A percentile compares a stretch with the other conserved stretches of the same genome.
phyloP scores from a whole-genome alignment of 2,329 filamentous ascomycete species.

The Hypoxylon sp. region DNA sequence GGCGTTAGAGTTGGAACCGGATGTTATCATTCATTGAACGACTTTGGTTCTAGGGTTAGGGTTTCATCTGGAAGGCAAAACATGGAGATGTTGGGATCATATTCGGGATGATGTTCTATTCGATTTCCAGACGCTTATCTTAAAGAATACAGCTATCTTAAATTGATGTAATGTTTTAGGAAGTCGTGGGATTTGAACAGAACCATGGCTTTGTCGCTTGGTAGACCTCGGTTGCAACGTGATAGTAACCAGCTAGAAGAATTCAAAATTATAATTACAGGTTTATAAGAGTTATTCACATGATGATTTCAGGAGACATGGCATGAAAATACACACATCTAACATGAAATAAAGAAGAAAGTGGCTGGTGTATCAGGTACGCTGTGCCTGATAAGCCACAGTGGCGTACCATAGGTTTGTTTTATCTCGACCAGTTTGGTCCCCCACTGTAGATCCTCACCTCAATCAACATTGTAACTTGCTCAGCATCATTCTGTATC shows the following conservation, averaged over 20 bases:
- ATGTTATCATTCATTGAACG: conserved; percentile 18
- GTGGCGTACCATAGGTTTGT: background rate
- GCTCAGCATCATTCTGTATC: background rate
- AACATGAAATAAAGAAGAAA: too few relatives aligned
- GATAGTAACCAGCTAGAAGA: background rate
- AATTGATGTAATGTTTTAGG: background rate
- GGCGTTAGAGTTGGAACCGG: conserved; percentile 33
- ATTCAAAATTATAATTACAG: too few relatives aligned
- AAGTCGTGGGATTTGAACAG: background rate
- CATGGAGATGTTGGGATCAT: background rate
- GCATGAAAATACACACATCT: background rate
- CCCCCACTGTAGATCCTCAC: background rate
- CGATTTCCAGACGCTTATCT: conserved; percentile 4
- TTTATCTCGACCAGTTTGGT: background rate
- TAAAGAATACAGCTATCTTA: conserved; percentile 6
- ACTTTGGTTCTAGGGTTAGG: conserved; percentile 3
- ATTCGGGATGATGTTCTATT: conserved; percentile 8
- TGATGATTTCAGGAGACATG: background rate
- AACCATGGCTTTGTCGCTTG: background rate
- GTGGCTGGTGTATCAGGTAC: too few relatives aligned
- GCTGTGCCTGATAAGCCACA: background rate
- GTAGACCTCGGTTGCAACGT: background rate
- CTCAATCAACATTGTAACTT: background rate
- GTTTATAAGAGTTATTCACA: background rate
- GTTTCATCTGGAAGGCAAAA: conserved; percentile 16